Evolutionary conservation across 2,329 filamentous ascomycete species (phyloP).

Genomic region (Penicillium sp.): DNA sequence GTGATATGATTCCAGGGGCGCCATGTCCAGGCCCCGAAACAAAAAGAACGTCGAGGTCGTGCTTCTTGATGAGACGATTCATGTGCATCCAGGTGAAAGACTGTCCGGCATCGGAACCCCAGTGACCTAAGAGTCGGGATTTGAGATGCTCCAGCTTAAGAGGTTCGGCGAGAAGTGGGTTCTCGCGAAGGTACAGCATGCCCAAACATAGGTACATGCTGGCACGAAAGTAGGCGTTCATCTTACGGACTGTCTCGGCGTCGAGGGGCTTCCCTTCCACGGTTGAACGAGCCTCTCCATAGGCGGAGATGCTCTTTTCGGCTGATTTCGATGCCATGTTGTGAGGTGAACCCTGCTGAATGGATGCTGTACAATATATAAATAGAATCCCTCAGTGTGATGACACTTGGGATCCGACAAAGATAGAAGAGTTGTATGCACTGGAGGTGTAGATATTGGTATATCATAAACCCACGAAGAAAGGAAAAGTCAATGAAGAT

Average conservation of each 20-base stretch:
- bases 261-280: constrained; percentile 61
- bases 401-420: background rate
- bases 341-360: background rate
- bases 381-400: background rate
- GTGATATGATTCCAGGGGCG: constrained; percentile 71
- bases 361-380: background rate
- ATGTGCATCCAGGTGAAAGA: constrained; percentile 80
- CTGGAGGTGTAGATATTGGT: background rate
- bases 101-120: constrained; percentile 76
- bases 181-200: constrained; percentile 76
- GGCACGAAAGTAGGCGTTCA: constrained; percentile 71
- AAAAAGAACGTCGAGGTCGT: constrained; percentile 69
- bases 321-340: constrained; percentile 31
- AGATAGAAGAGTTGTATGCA: background rate
- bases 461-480: background rate
- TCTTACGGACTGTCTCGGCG: constrained; percentile 64
- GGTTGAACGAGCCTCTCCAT: constrained; percentile 64
- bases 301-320: constrained; percentile 60
- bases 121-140: constrained; percentile 70
- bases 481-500: background rate
- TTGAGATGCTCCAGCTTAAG: constrained; percentile 70
- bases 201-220: constrained; percentile 72
- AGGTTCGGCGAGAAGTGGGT: constrained; percentile 68
- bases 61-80: constrained; percentile 79
- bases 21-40: constrained; percentile 76